phyloP scores from a whole-genome alignment of 257 asterid species.

The Solanum commersonii region DNA sequence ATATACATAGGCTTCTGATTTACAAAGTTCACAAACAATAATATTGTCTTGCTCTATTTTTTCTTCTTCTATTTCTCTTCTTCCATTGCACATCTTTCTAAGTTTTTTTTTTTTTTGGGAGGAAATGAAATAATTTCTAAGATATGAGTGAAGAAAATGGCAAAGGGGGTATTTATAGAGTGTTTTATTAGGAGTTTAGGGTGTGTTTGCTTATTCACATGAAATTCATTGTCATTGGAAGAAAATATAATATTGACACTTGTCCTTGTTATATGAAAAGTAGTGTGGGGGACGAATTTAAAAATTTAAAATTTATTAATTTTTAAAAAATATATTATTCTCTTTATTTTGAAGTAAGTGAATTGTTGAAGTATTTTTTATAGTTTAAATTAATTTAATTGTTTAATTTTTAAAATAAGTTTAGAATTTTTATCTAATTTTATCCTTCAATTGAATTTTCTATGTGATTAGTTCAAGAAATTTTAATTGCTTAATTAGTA shows the following conservation, averaged over 20 bases:
- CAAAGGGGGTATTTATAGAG: slow-evolving; percentile 7
- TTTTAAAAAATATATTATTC: not conserved
- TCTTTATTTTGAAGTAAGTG: no score
- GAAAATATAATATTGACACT: slow-evolving; percentile 15
- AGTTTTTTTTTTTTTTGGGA: not conserved
- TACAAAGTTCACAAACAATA: slow-evolving; percentile 28
- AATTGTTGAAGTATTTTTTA: no score
- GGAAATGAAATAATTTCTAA: not conserved
- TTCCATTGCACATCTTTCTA: slow-evolving; percentile 27
- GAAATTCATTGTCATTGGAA: not conserved
- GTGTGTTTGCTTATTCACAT: not conserved
- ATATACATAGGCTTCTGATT: slow-evolving; percentile 20
- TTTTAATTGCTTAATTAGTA: no score
- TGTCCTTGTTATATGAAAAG: slow-evolving; percentile 3
- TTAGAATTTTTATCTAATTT: no score
- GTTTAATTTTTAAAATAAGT: no score
- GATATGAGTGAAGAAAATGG: not conserved
- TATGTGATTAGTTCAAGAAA: no score
- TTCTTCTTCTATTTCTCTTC: slow-evolving; percentile 14
- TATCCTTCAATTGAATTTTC: no score
- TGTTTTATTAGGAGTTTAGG: not conserved
- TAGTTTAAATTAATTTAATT: no score
- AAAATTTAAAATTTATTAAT: not conserved
- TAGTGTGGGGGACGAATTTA: not conserved
- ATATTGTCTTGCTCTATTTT: not conserved